phyloP scores from a whole-genome alignment of 306 rosid species.

The Astragalus membranaceus region DNA sequence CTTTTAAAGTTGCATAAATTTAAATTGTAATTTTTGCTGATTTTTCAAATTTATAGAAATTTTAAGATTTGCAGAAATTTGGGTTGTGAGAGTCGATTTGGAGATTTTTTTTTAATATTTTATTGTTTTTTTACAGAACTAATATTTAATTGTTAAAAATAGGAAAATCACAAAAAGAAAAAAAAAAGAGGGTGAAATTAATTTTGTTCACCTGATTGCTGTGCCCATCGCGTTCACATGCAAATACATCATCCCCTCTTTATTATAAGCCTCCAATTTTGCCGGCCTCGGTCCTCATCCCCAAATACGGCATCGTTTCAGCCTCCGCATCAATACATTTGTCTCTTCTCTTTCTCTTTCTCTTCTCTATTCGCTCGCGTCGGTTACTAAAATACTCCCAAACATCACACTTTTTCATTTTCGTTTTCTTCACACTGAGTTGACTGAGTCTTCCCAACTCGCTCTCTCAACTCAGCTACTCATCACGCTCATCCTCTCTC shows the following conservation, averaged over 20 bases:
- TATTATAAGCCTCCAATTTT: constrained; percentile 23
- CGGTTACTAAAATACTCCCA: constrained; percentile 34
- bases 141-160: no score
- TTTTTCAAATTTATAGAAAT: no score
- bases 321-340: neutral
- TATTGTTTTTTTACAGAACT: no score
- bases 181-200: constrained; percentile 9
- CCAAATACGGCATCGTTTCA: constrained; percentile 28
- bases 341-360: neutral
- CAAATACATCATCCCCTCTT: neutral
- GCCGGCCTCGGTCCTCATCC: constrained; percentile 58
- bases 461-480: constrained; percentile 16
- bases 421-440: constrained; percentile 27
- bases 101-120: no score
- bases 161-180: neutral
- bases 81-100: no score
- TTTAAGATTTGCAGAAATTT: no score
- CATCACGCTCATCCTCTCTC: neutral
- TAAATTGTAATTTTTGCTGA: no score
- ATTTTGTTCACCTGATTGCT: constrained; percentile 30
- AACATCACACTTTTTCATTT: constrained; percentile 13
- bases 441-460: constrained; percentile 31
- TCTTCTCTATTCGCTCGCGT: neutral
- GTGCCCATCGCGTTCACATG: constrained; percentile 40
- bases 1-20: no score